Evolutionary conservation across 176 grass and related monocot species (phyloP).

Genomic region (Triticum monococcum): DNA sequence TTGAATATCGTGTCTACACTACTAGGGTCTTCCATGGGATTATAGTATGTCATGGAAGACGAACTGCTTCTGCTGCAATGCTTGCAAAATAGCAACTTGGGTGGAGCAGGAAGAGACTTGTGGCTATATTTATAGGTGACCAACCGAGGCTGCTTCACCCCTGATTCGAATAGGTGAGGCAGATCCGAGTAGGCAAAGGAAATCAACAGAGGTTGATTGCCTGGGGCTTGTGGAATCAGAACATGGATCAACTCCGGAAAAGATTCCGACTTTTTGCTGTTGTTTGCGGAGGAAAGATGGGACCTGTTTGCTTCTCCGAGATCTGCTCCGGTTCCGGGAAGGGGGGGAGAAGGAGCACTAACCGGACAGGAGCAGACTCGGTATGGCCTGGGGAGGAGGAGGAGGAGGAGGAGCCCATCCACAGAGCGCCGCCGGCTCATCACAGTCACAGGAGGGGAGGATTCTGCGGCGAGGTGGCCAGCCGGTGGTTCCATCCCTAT

Average conservation of each 20-base stretch:
- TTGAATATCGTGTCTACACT: too few species aligned
- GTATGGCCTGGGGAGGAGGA: too few species aligned
- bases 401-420: too few species aligned
- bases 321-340: too few species aligned
- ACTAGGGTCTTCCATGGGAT: neutral
- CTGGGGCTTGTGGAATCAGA: neutral
- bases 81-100: neutral
- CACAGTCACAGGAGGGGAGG: too few species aligned
- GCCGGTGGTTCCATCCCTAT: too few species aligned
- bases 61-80: neutral
- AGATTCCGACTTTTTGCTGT: neutral
- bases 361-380: too few species aligned
- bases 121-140: neutral
- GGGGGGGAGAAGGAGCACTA: too few species aligned
- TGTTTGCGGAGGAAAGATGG: too few species aligned
- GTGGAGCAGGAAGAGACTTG: neutral
- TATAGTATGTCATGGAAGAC: neutral
- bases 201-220: neutral
- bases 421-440: too few species aligned
- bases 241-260: neutral
- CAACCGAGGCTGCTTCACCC: neutral
- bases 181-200: neutral
- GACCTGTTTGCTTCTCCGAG: too few species aligned
- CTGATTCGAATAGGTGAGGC: neutral
- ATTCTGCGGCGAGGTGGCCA: too few species aligned